These are phyloP conservation scores for baker's yeast (Saccharomyces cerevisiae) DNA, from an alignment of 805 yeast species.

Conservation along the genomic window DNA sequence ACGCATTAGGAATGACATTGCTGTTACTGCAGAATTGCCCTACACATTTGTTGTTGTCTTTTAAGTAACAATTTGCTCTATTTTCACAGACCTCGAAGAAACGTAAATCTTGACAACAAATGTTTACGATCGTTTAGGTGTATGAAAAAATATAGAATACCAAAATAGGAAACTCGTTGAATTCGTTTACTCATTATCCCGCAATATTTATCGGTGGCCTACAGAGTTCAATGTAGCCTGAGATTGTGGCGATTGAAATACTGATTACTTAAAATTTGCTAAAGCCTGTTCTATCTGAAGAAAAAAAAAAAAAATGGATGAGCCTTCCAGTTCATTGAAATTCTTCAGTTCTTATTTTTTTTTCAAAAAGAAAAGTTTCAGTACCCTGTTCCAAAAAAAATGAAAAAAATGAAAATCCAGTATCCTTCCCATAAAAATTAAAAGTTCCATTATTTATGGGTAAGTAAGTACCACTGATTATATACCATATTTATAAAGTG, in stretches of 20 bases:
- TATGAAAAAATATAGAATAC: background rate
- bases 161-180: background rate
- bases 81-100: background rate
- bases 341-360: no score
- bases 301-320: background rate
- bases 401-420: no score
- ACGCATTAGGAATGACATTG: background rate
- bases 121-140: background rate
- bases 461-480: background rate
- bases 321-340: no score
- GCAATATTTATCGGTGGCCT: background rate
- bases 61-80: background rate
- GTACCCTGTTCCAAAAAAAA: no score
- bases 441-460: background rate
- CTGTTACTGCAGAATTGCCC: background rate
- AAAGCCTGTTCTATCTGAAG: background rate
- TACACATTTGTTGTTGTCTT: background rate
- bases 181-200: background rate
- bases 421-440: background rate
- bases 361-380: no score
- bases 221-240: background rate
- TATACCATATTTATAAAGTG: background rate
- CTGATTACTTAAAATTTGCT: background rate
- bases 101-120: background rate
- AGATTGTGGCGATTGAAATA: background rate